phyloP scores from a whole-genome alignment of 371 early-diverging fungal species.

The Apophysomyces sp. region DNA sequence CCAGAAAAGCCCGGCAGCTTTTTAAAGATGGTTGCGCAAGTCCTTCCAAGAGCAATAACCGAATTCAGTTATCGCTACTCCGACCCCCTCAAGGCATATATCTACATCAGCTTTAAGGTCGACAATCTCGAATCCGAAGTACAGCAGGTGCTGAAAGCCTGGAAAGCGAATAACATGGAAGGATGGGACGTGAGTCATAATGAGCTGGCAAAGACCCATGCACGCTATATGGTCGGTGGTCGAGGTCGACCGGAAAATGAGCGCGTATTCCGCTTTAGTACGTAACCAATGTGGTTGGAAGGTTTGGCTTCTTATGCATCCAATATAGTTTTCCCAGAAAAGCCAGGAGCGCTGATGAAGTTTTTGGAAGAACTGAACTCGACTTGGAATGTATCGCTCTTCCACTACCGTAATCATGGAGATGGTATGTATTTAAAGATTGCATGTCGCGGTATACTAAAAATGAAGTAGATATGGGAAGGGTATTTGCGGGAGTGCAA shows the following conservation, averaged over 20 bases:
- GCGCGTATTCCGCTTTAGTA: slow-evolving; percentile 85
- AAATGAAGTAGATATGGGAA: slow-evolving; percentile 74
- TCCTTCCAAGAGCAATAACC: slow-evolving; percentile 85
- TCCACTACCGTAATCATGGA: slow-evolving; percentile 96
- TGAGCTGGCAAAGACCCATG: slow-evolving; percentile 95
- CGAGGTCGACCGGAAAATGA: slow-evolving; percentile 76
- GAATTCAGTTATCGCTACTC: slow-evolving; percentile 93
- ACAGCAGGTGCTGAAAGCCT: slow-evolving; percentile 55
- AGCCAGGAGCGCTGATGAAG: slow-evolving; percentile 87
- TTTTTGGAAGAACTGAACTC: slow-evolving; percentile 78
- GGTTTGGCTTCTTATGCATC: neutral
- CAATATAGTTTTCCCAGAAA: slow-evolving; percentile 83
- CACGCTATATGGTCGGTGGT: slow-evolving; percentile 90
- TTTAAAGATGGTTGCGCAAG: slow-evolving; percentile 71
- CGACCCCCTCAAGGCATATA: slow-evolving; percentile 74
- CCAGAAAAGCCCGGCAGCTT: slow-evolving; percentile 92
- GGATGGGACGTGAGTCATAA: slow-evolving; percentile 84
- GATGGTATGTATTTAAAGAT: slow-evolving; percentile 56
- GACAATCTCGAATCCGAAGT: slow-evolving; percentile 64
- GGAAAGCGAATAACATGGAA: slow-evolving; percentile 63
- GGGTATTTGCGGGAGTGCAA: slow-evolving; percentile 91
- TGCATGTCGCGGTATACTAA: neutral
- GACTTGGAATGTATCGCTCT: slow-evolving; percentile 90
- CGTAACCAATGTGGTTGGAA: neutral
- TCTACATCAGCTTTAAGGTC: slow-evolving; percentile 88